Evolutionary conservation across 139 green algal genomes (phyloP).

Genomic region (Chlamydomonas sphaeroides): DNA sequence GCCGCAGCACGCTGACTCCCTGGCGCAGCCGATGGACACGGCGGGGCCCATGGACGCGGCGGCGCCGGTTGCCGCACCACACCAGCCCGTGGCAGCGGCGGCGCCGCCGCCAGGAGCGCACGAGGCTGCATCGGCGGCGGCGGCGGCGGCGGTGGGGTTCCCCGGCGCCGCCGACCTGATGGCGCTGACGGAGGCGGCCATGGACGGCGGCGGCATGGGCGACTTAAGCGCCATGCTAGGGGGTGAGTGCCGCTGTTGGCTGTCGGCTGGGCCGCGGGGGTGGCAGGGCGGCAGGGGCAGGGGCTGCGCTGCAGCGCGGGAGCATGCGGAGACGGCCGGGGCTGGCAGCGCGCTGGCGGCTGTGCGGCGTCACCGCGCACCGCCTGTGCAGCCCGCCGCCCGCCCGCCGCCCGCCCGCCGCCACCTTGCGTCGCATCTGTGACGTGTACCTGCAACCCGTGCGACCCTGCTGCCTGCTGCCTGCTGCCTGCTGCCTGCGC

Average conservation of each 20-base stretch:
- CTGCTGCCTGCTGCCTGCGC: too few relatives aligned
- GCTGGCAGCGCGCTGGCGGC: too few relatives aligned
- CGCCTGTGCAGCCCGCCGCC: too few relatives aligned
- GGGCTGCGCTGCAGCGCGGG: background rate
- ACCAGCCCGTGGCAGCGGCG: too few relatives aligned
- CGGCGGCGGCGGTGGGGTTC: background rate
- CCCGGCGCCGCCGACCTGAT: slow-evolving; percentile 8
- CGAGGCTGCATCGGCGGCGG: background rate
- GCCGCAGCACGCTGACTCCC: background rate
- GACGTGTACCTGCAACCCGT: background rate
- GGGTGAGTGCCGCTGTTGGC: background rate
- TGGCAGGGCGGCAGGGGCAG: background rate
- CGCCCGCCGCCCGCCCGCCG: too few relatives aligned
- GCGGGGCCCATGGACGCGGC: background rate
- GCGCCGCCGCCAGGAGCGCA: background rate
- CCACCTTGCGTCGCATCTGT: too few relatives aligned
- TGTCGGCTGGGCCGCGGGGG: too few relatives aligned
- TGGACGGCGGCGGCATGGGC: slow-evolving; percentile 6
- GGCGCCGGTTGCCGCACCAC: too few relatives aligned
- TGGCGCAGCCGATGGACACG: background rate
- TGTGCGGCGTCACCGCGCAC: too few relatives aligned
- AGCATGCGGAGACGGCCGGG: too few relatives aligned
- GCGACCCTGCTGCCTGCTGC: background rate
- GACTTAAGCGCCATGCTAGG: slow-evolving; percentile 12
- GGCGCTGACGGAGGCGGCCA: background rate